Evolutionary conservation across 2,329 filamentous ascomycete genomes (phyloP).

Genomic region (Aspergillus ruber): DNA sequence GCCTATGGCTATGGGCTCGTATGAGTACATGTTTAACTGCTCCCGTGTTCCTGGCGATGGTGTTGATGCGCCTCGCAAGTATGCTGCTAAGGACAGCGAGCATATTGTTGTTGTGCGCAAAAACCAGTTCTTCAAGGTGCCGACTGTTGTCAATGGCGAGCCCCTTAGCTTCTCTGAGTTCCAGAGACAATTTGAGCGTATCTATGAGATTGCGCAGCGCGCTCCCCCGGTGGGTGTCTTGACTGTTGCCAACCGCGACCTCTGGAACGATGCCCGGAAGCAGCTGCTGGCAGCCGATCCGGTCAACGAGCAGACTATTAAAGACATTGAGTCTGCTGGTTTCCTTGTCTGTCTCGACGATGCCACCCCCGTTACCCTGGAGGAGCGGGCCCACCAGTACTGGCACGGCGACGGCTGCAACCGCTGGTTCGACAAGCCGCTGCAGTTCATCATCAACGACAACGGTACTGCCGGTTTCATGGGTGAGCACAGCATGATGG

Average conservation of each 20-base stretch:
- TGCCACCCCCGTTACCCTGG: slow-evolving; percentile 80
- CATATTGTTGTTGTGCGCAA: slow-evolving; percentile 88
- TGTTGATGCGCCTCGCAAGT: slow-evolving; percentile 78
- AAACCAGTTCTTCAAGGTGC: slow-evolving; percentile 95
- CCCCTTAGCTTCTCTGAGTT: slow-evolving; percentile 85
- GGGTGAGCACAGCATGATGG: slow-evolving; percentile 99
- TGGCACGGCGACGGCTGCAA: slow-evolving; percentile 97
- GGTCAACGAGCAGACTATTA: slow-evolving; percentile 69
- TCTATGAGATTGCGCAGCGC: slow-evolving; percentile 70
- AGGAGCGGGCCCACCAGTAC: slow-evolving; percentile 92
- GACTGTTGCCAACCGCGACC: slow-evolving; percentile 87
- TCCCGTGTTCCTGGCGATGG: slow-evolving; percentile 77
- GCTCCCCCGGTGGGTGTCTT: slow-evolving; percentile 72
- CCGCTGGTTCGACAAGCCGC: slow-evolving; percentile 95
- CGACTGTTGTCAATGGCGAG: slow-evolving; percentile 71
- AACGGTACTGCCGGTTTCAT: slow-evolving; percentile 97
- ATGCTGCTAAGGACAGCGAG: slow-evolving; percentile 65
- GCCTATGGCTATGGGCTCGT: slow-evolving; percentile 96
- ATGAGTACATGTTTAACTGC: slow-evolving; percentile 98
- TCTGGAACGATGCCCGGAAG: slow-evolving; percentile 79
- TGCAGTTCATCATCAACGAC: slow-evolving; percentile 97
- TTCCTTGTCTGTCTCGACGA: slow-evolving; percentile 94
- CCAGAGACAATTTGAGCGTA: slow-evolving; percentile 76
- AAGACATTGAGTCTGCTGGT: slow-evolving; percentile 78
- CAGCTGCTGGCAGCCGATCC: slow-evolving; percentile 69